Evolutionary conservation across 73 alveolate species (phyloP).

Genomic region (Paraurostyla sp.): DNA sequence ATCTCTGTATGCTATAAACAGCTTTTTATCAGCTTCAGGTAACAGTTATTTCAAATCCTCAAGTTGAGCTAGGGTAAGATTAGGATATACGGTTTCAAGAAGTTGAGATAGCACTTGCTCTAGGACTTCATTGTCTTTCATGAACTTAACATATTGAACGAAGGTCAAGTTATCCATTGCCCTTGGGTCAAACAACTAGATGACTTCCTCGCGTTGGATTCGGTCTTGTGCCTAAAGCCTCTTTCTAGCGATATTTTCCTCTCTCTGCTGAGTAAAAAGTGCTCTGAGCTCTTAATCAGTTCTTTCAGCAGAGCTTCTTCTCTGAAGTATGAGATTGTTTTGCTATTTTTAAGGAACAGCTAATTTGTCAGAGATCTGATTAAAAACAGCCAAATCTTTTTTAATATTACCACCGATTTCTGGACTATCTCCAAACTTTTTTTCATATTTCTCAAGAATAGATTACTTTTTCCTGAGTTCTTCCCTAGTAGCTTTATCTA

Average conservation of each 20-base stretch:
- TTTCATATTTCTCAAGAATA: background rate
- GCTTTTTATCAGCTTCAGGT: slow-evolving; percentile 59
- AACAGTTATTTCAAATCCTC: slow-evolving; percentile 34
- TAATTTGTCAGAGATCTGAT: too few species aligned
- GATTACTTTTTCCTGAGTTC: background rate
- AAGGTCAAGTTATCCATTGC: slow-evolving; percentile 21
- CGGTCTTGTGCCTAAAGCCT: background rate
- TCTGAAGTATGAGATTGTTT: too few species aligned
- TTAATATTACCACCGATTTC: too few species aligned
- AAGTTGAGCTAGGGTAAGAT: background rate
- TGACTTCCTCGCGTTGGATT: background rate
- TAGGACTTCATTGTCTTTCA: slow-evolving; percentile 40
- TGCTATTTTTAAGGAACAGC: background rate
- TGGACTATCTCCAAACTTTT: background rate
- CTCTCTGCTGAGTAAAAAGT: background rate
- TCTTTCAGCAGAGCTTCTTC: too few species aligned
- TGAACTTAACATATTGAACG: background rate
- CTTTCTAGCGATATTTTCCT: background rate
- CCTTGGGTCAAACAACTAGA: background rate
- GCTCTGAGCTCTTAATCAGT: background rate
- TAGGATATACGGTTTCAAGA: background rate
- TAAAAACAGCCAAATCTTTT: too few species aligned
- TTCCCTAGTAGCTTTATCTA: background rate
- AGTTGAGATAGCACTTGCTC: background rate
- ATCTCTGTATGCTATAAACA: slow-evolving; percentile 45